Evolutionary conservation across 257 asterid genomes (phyloP).

Genomic region (Salvia hispanica): DNA sequence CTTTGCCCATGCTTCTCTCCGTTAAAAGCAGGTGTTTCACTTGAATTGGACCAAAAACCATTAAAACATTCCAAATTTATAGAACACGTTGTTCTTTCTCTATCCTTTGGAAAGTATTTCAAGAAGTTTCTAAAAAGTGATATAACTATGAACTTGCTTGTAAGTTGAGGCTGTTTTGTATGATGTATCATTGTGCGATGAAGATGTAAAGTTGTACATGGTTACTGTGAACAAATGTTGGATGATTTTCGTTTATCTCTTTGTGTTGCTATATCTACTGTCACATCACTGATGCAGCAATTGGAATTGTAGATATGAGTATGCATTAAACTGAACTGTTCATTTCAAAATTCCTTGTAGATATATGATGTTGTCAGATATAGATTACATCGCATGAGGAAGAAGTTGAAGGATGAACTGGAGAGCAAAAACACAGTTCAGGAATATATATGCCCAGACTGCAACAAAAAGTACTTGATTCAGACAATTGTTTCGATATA

Average conservation of each 20-base stretch:
- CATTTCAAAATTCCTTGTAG: slow-evolving; percentile 46
- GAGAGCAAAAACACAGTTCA: slow-evolving; percentile 90
- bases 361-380: slow-evolving; percentile 92
- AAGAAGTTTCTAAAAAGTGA: slow-evolving; percentile 17
- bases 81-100: too few relatives aligned
- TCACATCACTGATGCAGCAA: slow-evolving; percentile 2
- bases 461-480: slow-evolving; percentile 66
- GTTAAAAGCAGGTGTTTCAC: too few relatives aligned
- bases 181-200: neutral
- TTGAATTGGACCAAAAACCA: too few relatives aligned
- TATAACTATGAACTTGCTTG: neutral
- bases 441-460: slow-evolving; percentile 86
- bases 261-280: slow-evolving; percentile 20
- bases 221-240: slow-evolving; percentile 21
- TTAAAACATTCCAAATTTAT: too few relatives aligned
- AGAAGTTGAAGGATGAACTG: slow-evolving; percentile 88
- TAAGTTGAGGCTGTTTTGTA: slow-evolving; percentile 1
- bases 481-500: slow-evolving; percentile 8
- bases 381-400: slow-evolving; percentile 90
- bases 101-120: neutral
- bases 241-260: neutral
- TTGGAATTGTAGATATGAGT: slow-evolving; percentile 8
- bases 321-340: slow-evolving; percentile 15
- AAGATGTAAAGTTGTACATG: neutral
- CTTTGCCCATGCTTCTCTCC: neutral